Evolutionary conservation across 2,329 filamentous ascomycete genomes (phyloP), one percentile per base, ranked within the genome.

Genomic region (Aspergillus ibericus): DNA sequence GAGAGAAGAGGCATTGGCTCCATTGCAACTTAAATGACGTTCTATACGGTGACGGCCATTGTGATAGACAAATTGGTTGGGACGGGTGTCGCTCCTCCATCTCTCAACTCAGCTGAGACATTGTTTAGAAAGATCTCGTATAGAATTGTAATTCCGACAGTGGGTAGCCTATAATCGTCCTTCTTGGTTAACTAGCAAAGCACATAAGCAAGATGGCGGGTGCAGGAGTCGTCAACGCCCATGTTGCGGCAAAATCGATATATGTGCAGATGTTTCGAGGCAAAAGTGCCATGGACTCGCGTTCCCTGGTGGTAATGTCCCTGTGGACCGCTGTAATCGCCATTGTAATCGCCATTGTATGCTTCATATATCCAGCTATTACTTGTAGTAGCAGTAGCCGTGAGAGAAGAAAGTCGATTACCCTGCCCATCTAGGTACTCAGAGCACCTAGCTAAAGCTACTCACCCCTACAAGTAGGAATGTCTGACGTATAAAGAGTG

Each of bases 41-140:
- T 89, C 42, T 90, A 90, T 71, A 78, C 86, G n/a, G 67, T 87
- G 22, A 85, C 86, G 0, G 87, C 86, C 13, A 80, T 83, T 13
- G 81, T 90, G 38, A 85, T 89, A 65, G 90, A 90, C 73, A 78
- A 82, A 60, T 90, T 82, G 67, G 83, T 82, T 4, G 88, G 88
- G 0, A 73, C 77, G 0, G 70, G 78, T 9, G 86, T 90, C 3
- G 77, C 79, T 1, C 85, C 83, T 2, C 88, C 88, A 0, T 87
- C 88, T 0, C 80, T 90, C 1, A 83, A 85, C 22, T 88, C 86
- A 0, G 82, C 86, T 5, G 78, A 80, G 1, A 68, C 68, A 4
- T 68, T 79, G 0, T 72, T 89, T 48, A 78, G 81, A 22, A 88
- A 88, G 67, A 76, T 87, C 9, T 85, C 87, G 10, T 90, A 84